Evolutionary conservation across 2,329 filamentous ascomycete species (phyloP).

Genomic region (Fusarium nelsonii): DNA sequence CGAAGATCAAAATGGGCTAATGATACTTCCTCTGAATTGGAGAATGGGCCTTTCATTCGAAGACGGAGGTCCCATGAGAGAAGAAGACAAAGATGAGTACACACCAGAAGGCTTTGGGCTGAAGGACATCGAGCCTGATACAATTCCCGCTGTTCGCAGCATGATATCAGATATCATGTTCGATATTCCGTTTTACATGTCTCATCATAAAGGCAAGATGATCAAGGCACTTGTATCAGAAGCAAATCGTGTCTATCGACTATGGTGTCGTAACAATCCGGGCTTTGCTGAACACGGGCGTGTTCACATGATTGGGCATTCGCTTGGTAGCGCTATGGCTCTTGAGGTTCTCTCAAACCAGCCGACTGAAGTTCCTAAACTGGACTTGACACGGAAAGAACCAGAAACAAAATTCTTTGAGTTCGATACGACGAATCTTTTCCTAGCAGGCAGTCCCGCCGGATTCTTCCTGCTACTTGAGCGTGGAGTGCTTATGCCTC

Average conservation of each 20-base stretch:
- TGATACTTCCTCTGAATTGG: slow-evolving; percentile 97
- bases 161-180: slow-evolving; percentile 98
- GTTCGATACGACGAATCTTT: slow-evolving; percentile 91
- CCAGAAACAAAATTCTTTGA: slow-evolving; percentile 76
- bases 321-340: slow-evolving; percentile 93
- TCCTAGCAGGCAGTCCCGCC: slow-evolving; percentile 89
- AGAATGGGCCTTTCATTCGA: slow-evolving; percentile 89
- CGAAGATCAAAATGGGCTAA: slow-evolving; percentile 85
- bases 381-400: slow-evolving; percentile 58
- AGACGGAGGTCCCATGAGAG: slow-evolving; percentile 74
- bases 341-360: slow-evolving; percentile 91
- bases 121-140: slow-evolving; percentile 91
- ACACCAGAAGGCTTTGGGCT: slow-evolving; percentile 72
- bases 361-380: slow-evolving; percentile 74
- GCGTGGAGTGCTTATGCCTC: slow-evolving; percentile 76
- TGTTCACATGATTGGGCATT: slow-evolving; percentile 94
- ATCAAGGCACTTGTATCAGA: slow-evolving; percentile 87
- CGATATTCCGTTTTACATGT: slow-evolving; percentile 97
- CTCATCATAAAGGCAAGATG: slow-evolving; percentile 96
- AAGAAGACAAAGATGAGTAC: slow-evolving; percentile 65
- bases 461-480: slow-evolving; percentile 95
- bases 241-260: slow-evolving; percentile 92
- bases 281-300: slow-evolving; percentile 84
- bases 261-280: slow-evolving; percentile 95
- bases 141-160: slow-evolving; percentile 90